Evolutionary conservation across 441 rosid genomes (phyloP).

Genomic region (Euphorbia schlechtendalii): DNA sequence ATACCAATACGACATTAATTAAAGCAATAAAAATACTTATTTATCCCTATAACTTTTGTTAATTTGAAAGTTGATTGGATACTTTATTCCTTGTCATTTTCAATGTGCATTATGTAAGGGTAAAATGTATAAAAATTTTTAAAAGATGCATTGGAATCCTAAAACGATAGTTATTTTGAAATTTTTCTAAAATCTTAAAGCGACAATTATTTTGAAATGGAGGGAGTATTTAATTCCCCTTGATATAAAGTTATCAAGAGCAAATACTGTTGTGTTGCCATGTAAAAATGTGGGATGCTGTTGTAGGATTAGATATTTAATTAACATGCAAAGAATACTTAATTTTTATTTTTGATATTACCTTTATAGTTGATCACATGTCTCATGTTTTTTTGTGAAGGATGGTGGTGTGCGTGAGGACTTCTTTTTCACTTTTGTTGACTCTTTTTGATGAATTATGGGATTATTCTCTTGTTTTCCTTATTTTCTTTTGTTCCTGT

Average conservation of each 20-base stretch:
- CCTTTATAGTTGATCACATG: background rate
- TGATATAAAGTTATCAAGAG: background rate
- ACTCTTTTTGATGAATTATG: background rate
- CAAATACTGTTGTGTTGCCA: background rate
- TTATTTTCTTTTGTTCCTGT: background rate
- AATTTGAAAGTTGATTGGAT: no score
- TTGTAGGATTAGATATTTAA: background rate
- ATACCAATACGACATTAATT: no score
- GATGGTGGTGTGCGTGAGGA: background rate
- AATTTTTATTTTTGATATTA: background rate
- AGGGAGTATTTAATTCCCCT: no score
- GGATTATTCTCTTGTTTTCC: background rate
- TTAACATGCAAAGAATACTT: background rate
- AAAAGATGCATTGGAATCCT: no score
- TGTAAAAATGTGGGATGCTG: background rate
- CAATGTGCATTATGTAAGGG: no score
- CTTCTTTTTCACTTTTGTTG: background rate
- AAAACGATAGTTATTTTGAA: no score
- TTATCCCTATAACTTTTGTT: no score
- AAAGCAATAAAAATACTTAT: no score
- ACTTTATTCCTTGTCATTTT: no score
- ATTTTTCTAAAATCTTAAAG: no score
- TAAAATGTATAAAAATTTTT: no score
- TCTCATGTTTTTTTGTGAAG: background rate
- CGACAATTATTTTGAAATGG: no score